Evolutionary conservation across 768 basidiomycete species (phyloP), one percentile per base, ranked within the genome.

Genomic region (Phlegmacium glaucopus): DNA sequence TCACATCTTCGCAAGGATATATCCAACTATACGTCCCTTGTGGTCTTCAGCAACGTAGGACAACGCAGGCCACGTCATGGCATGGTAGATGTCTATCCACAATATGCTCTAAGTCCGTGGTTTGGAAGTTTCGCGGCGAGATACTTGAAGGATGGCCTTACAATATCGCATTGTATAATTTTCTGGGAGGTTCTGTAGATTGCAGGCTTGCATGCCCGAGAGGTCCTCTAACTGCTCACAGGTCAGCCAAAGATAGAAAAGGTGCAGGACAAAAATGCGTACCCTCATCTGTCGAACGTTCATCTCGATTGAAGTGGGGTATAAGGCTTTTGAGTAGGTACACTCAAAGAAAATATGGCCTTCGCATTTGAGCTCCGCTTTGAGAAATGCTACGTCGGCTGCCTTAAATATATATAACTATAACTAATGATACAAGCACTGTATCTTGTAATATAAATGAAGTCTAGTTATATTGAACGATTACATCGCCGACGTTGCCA

Each of bases 1-100:
- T 47, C 56, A 95, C 94, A 97, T 96, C 69, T 96, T 96, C 15
- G 90, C 94, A 40, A 97, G 72, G 48, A 96, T 94, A 66, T 97
- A 97, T 29, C 94, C 94, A 11, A 96, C 93, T 45, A 97, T 86
- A 49, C 90, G 79, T 9, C 94, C 94, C 56, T 90, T 83, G 55
- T 85, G 80, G 58, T 95, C 93, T 64, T 94, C 91, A 1, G 94
- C 94, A 2, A 97, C 93, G 54, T 88, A 96, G 9, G 93, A 95
- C 16, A 97, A 76, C 29, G 88, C 83, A 2, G 94, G 94, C 94
- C 94, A 97, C n/a, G 91, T 90, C 70, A 95, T 75, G 8, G 83
- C 81, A 61, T 96, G 94, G 66, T 94, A 97, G 39, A 95, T 76
- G 65, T 94, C 91, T 75, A 46, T 47, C 29, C 10, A 29, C 11